Percentiles rank a stretch among this genome's conserved stretches.
phyloP scores from a whole-genome alignment of 176 grass and related monocot genomes.

The barley (Hordeum vulgare) region MorexV3_pseudomolecules_assembly NC_058524.1:197352936-197353435 shows the following conservation, averaged over 20 bases:
- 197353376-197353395: constrained; percentile 26
- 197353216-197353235: neutral
- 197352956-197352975: neutral
- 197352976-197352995: neutral
- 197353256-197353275: constrained; percentile 1
- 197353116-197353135: neutral
- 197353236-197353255: neutral
- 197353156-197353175: neutral
- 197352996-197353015: neutral
- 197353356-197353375: neutral
- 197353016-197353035: neutral
- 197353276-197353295: neutral
- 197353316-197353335: no score
- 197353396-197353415: neutral
- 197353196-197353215: neutral
- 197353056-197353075: neutral
- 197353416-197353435: neutral
- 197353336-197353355: neutral
- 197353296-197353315: neutral
- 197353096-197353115: neutral
- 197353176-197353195: constrained; percentile 6
- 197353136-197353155: neutral
- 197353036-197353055: neutral
- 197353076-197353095: no score
- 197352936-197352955: no score